A percentile compares a stretch with the other conserved stretches of the same genome.
These are phyloP conservation scores for Albifimbria verrucaria DNA, from an alignment of 2,329 filamentous ascomycete species.

Conservation along the genomic window DNA sequence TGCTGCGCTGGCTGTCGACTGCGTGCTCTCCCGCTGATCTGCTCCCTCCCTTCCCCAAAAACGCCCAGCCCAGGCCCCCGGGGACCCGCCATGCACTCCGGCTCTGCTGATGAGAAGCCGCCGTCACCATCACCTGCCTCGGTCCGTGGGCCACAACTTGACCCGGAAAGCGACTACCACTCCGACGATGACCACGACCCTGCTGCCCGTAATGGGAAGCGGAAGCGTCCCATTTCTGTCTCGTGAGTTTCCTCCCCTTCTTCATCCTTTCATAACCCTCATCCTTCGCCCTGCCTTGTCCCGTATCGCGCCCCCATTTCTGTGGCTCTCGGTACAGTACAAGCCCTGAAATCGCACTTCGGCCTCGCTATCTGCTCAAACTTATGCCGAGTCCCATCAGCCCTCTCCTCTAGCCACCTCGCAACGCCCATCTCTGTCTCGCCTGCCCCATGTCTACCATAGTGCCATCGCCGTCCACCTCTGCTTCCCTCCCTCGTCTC, in stretches of 20 bases:
- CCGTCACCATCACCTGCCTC: slow-evolving; percentile 20
- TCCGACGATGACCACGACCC: slow-evolving; percentile 39
- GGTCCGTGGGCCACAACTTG: slow-evolving; percentile 27
- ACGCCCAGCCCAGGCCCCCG: no score
- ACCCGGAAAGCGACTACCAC: slow-evolving; percentile 36
- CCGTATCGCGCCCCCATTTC: no score
- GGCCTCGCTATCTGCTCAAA: no score
- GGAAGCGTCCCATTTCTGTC: slow-evolving; percentile 59
- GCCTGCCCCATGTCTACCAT: slow-evolving; percentile 1
- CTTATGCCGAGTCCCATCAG: no score
- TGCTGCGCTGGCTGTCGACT: no score
- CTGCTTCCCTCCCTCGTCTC: background rate
- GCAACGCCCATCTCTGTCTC: slow-evolving; percentile 2
- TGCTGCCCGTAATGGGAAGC: slow-evolving; percentile 40
- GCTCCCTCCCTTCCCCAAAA: no score
- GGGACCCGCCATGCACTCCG: slow-evolving; percentile 17
- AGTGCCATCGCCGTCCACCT: background rate
- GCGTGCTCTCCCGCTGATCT: no score
- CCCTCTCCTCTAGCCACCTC: no score
- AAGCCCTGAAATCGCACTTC: no score
- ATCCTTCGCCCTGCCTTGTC: slow-evolving; percentile 7
- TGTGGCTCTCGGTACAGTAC: no score
- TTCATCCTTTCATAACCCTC: slow-evolving; percentile 5
- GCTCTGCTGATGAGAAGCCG: slow-evolving; percentile 12
- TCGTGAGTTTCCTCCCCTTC: slow-evolving; percentile 41